phyloP scores from a whole-genome alignment of 768 basidiomycete genomes.

The Clavaria fumosa region DNA sequence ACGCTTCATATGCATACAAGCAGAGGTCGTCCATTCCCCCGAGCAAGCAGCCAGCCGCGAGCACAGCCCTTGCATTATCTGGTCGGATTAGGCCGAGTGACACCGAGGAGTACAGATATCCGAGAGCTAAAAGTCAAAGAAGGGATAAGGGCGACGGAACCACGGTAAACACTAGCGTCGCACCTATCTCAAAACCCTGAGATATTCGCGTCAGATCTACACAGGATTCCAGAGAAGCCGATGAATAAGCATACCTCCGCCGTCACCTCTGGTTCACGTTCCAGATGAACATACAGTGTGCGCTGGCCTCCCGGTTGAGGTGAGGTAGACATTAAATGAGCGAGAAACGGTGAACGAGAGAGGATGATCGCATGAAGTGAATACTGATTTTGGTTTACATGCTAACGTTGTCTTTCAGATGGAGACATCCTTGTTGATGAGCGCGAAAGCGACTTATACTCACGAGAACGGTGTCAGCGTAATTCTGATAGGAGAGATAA shows the following conservation, averaged over 20 bases:
- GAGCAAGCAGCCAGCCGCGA: slow-evolving; percentile 72
- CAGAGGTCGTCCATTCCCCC: slow-evolving; percentile 82
- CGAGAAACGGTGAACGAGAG: slow-evolving; percentile 76
- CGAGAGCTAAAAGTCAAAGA: slow-evolving; percentile 37
- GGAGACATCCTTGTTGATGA: not conserved
- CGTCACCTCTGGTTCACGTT: slow-evolving; percentile 69
- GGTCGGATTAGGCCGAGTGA: slow-evolving; percentile 54
- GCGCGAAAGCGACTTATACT: slow-evolving; percentile 12
- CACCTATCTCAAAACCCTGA: slow-evolving; percentile 68
- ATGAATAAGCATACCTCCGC: slow-evolving; percentile 46
- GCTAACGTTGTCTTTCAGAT: no score
- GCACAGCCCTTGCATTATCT: slow-evolving; percentile 70
- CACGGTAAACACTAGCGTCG: slow-evolving; percentile 7
- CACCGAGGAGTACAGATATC: slow-evolving; percentile 64
- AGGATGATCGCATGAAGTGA: slow-evolving; percentile 75
- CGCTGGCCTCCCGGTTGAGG: slow-evolving; percentile 51
- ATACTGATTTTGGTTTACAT: slow-evolving; percentile 60
- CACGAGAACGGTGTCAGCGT: slow-evolving; percentile 69
- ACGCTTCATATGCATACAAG: slow-evolving; percentile 62
- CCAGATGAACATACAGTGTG: slow-evolving; percentile 58
- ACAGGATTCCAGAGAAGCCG: slow-evolving; percentile 1
- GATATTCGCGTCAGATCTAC: slow-evolving; percentile 8
- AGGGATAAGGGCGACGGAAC: slow-evolving; percentile 10
- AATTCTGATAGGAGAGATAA: slow-evolving; percentile 36
- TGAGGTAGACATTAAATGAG: slow-evolving; percentile 75